These are phyloP conservation scores for Pichia occidentalis DNA, from an alignment of 805 yeast genomes.

Conservation along the genomic window DNA sequence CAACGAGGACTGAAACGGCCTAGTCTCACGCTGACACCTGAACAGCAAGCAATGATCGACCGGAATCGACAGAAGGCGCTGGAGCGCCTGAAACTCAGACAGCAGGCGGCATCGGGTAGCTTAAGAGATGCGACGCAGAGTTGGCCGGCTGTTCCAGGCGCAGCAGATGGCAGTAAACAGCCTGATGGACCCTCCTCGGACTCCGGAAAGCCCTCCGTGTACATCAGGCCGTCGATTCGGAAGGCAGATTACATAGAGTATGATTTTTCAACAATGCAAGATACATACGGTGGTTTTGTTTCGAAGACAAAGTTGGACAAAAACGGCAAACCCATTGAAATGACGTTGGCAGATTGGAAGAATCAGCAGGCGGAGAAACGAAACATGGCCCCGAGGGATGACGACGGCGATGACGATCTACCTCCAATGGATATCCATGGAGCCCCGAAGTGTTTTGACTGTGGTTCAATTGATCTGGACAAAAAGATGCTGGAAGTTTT, in stretches of 20 bases:
- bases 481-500: constrained; percentile 64
- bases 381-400: constrained; percentile 21
- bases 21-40: constrained; percentile 32
- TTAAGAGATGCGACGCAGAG: constrained; percentile 21
- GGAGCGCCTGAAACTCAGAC: constrained; percentile 24
- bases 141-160: constrained; percentile 7
- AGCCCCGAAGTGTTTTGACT: constrained; percentile 81
- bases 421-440: constrained; percentile 67
- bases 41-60: constrained; percentile 44
- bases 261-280: constrained; percentile 88
- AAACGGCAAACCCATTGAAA: constrained; percentile 27
- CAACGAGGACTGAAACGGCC: constrained; percentile 8
- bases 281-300: constrained; percentile 81
- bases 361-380: constrained; percentile 37
- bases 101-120: constrained; percentile 13
- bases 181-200: background rate
- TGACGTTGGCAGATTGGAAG: constrained; percentile 50
- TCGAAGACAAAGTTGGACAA: constrained; percentile 30
- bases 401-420: constrained; percentile 40
- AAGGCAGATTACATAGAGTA: constrained; percentile 70
- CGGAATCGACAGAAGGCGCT: constrained; percentile 49
- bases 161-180: constrained; percentile 1
- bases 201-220: constrained; percentile 7
- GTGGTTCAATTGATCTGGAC: constrained; percentile 76
- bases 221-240: constrained; percentile 42